phyloP scores from a whole-genome alignment of 768 basidiomycete genomes.

The Phaeotremella fagi region DNA sequence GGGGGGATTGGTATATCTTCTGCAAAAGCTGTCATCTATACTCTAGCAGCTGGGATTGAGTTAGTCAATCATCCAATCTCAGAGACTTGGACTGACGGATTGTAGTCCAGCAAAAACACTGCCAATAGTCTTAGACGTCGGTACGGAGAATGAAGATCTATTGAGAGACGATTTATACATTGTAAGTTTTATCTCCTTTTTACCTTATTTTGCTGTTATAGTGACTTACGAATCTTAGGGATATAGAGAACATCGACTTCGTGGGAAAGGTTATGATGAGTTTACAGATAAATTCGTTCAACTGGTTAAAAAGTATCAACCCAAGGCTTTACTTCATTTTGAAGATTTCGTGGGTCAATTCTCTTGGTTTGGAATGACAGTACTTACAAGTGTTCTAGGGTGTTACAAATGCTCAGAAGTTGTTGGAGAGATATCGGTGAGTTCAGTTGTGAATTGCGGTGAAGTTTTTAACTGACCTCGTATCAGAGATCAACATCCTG shows the following conservation, averaged over 20 bases:
- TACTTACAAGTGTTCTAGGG: slow-evolving; percentile 41
- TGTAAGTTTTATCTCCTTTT: slow-evolving; percentile 8
- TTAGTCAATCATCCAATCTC: slow-evolving; percentile 7
- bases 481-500: slow-evolving; percentile 21
- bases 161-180: slow-evolving; percentile 32
- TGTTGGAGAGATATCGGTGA: slow-evolving; percentile 54
- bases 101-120: slow-evolving; percentile 42
- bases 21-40: slow-evolving; percentile 69
- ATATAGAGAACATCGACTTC: slow-evolving; percentile 64
- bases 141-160: slow-evolving; percentile 48
- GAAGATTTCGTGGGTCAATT: slow-evolving; percentile 63
- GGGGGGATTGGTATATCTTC: slow-evolving; percentile 48
- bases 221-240: slow-evolving; percentile 53
- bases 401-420: slow-evolving; percentile 65
- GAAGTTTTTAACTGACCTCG: slow-evolving; percentile 1
- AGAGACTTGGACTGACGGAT: slow-evolving; percentile 1
- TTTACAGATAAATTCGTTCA: slow-evolving; percentile 80
- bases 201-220: neutral
- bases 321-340: slow-evolving; percentile 65
- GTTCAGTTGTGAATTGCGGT: slow-evolving; percentile 2
- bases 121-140: slow-evolving; percentile 48
- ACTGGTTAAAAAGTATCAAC: slow-evolving; percentile 67
- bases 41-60: slow-evolving; percentile 50
- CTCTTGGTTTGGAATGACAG: neutral
- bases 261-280: slow-evolving; percentile 67